Percentiles rank a stretch among this genome's conserved stretches.
Conservation (phyloP, 169 alveolate genomes). For the Haemoproteus tartakovskyi region DNA sequence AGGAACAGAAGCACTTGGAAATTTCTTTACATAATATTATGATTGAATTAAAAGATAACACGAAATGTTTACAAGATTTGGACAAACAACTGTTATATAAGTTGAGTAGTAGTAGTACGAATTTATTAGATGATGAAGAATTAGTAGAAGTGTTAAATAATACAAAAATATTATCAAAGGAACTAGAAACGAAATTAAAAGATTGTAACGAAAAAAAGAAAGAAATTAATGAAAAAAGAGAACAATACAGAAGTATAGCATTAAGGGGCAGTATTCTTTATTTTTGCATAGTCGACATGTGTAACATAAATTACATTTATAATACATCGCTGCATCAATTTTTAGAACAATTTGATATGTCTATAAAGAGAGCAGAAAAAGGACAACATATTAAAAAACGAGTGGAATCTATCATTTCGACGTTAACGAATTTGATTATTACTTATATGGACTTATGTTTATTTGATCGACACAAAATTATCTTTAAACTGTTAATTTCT, state of each 20-base stretch:
- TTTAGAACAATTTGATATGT: conserved; percentile 91
- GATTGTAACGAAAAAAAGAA: conserved; percentile 80
- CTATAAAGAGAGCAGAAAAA: conserved; percentile 90
- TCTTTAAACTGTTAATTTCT: conserved; percentile 91
- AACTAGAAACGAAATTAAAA: conserved; percentile 88
- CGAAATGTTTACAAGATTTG: conserved; percentile 88
- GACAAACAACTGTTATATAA: conserved; percentile 91
- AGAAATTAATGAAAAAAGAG: conserved; percentile 93
- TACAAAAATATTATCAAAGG: conserved; percentile 90
- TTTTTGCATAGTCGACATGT: conserved; percentile 91
- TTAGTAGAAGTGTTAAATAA: conserved; percentile 91
- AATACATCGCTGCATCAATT: conserved; percentile 93
- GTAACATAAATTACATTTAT: conserved; percentile 94
- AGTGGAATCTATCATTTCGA: conserved; percentile 74
- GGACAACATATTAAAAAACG: conserved; percentile 91
- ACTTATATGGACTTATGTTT: conserved; percentile 94
- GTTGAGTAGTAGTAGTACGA: conserved; percentile 90
- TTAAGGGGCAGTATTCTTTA: conserved; percentile 93
- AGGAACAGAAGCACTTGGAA: conserved; percentile 91
- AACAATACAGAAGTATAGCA: conserved; percentile 94
- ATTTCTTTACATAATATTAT: conserved; percentile 88
- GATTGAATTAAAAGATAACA: conserved; percentile 89
- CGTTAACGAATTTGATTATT: conserved; percentile 75
- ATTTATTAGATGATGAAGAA: conserved; percentile 92
- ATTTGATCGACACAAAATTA: conserved; percentile 93